Conservation (phyloP, 495 filamentous ascomycete genomes). For the Penicillium arizonense region DNA sequence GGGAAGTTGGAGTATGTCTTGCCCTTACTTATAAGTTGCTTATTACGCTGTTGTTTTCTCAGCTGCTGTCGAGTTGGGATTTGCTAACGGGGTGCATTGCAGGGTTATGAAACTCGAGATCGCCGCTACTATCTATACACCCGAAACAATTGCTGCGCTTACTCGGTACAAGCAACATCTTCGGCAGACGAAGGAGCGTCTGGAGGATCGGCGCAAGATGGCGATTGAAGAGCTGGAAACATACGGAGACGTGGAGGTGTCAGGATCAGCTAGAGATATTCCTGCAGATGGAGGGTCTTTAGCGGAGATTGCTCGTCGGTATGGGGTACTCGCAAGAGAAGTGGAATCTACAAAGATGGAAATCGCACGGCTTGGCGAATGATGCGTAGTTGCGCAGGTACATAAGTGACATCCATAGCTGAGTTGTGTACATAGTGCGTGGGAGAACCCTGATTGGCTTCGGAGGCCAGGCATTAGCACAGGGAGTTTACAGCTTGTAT, state of each 20-base stretch:
- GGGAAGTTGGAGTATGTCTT: constrained; percentile 51
- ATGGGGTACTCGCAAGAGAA: constrained; percentile 51
- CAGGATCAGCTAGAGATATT: constrained; percentile 4
- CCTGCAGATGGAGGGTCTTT: constrained; percentile 30
- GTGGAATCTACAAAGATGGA: constrained; percentile 56
- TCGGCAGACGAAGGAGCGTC: constrained; percentile 42
- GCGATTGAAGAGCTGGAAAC: constrained; percentile 50
- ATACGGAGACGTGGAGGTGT: constrained; percentile 46
- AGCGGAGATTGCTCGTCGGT: constrained; percentile 60
- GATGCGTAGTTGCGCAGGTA: neutral
- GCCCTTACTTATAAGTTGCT: neutral
- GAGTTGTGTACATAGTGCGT: no score
- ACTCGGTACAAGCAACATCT: constrained; percentile 54
- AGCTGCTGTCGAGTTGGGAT: neutral
- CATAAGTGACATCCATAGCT: no score
- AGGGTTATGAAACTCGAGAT: constrained; percentile 44
- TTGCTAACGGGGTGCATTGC: constrained; percentile 2
- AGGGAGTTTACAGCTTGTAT: no score
- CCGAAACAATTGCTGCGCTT: constrained; percentile 57
- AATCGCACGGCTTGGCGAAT: constrained; percentile 48
- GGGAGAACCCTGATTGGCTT: neutral
- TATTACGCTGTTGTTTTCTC: neutral
- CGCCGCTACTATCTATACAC: constrained; percentile 51
- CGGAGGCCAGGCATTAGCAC: no score
- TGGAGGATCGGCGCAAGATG: constrained; percentile 44